Percentiles rank a stretch among this genome's conserved stretches.
Conservation (phyloP, 768 basidiomycete species). For the Rickenella mellea region DNA sequence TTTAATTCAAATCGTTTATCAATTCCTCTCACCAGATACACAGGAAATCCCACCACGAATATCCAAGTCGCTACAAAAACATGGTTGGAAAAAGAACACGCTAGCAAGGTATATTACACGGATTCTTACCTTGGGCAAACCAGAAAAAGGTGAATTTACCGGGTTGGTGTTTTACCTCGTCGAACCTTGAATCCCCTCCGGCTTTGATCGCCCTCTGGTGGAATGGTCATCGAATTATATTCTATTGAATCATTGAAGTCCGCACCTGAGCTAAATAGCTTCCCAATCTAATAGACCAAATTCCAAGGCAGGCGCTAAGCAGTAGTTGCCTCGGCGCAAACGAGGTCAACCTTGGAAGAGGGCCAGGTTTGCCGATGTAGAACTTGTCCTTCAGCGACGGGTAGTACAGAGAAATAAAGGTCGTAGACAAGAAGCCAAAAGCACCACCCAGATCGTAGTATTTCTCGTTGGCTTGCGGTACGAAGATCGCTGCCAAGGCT, state of each 20-base stretch:
- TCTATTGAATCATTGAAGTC: constrained; percentile 1
- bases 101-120: neutral
- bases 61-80: constrained; percentile 49
- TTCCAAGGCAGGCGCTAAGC: constrained; percentile 40
- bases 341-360: constrained; percentile 30
- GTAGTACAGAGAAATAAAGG: constrained; percentile 53
- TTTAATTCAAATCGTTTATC: neutral
- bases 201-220: constrained; percentile 35
- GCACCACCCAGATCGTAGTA: constrained; percentile 63
- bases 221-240: neutral
- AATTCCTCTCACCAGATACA: constrained; percentile 36
- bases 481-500: constrained; percentile 52
- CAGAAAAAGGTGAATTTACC: constrained; percentile 46
- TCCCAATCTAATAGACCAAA: constrained; percentile 60
- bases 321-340: constrained; percentile 57
- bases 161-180: constrained; percentile 42
- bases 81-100: neutral
- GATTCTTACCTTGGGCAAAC: constrained; percentile 45
- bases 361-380: constrained; percentile 25
- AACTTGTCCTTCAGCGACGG: constrained; percentile 43
- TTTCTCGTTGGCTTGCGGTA: constrained; percentile 55
- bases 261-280: constrained; percentile 45
- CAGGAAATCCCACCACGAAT: constrained; percentile 55
- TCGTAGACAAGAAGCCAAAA: constrained; percentile 55
- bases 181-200: constrained; percentile 59